Evolutionary conservation across 345 rosid species (phyloP).

Genomic region (Eucalyptus camaldulensis): DNA sequence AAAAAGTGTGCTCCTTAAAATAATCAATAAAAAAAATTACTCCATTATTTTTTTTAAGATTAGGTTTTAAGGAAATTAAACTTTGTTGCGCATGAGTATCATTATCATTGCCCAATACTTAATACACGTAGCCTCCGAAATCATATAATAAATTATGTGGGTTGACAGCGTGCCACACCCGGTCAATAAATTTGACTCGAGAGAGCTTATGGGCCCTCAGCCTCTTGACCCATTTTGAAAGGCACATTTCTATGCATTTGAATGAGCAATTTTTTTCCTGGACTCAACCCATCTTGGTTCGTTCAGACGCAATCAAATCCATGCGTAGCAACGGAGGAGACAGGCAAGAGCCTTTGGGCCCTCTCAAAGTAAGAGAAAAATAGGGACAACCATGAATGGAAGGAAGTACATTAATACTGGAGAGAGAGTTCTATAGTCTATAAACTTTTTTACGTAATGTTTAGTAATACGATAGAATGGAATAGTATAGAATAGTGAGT

Average conservation of each 20-base stretch:
- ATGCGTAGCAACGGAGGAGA: not conserved
- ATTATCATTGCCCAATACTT: not conserved
- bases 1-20: no score
- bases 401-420: not conserved
- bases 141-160: not conserved
- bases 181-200: rapidly evolving
- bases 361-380: not conserved
- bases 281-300: rapidly evolving
- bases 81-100: not conserved
- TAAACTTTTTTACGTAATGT: not conserved
- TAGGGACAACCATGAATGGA: not conserved
- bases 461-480: not conserved
- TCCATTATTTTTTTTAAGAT: not conserved
- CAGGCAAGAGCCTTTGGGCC: not conserved
- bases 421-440: not conserved
- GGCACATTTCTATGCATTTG: not conserved
- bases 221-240: rapidly evolving
- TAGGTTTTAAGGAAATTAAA: not conserved
- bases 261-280: not conserved
- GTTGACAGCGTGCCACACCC: rapidly evolving
- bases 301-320: rapidly evolving
- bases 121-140: rapidly evolving
- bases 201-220: not conserved
- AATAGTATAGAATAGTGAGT: not conserved
- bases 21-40: not conserved